Percentiles rank a stretch among this genome's conserved stretches.
Conservation (phyloP, 1,139 yeast species). For the Torulaspora globosa region DNA sequence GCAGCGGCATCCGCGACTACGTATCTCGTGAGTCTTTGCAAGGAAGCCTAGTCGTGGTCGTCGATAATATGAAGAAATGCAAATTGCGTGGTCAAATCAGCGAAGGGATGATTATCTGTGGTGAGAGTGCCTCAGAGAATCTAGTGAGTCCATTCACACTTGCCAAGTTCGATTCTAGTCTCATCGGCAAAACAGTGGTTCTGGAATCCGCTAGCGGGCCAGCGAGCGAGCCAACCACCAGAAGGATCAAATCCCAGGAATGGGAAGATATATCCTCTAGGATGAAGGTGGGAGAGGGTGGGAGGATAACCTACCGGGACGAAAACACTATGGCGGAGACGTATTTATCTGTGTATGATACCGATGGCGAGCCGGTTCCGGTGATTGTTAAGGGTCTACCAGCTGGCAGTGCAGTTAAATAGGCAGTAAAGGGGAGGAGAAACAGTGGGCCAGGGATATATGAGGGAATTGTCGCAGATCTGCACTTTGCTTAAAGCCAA, state of each 20-base stretch:
- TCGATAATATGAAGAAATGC: slow-evolving; percentile 26
- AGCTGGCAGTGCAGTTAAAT: slow-evolving; percentile 12
- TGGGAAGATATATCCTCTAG: slow-evolving; percentile 23
- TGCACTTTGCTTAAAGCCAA: slow-evolving; percentile 3
- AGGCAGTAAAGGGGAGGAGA: neutral
- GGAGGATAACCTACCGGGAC: slow-evolving; percentile 15
- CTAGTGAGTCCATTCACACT: slow-evolving; percentile 19
- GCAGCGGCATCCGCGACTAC: slow-evolving; percentile 22
- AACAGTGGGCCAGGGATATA: neutral
- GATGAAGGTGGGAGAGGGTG: slow-evolving; percentile 12
- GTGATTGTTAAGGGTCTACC: slow-evolving; percentile 15
- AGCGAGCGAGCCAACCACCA: slow-evolving; percentile 7
- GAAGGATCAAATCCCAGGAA: slow-evolving; percentile 20
- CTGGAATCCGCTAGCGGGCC: slow-evolving; percentile 8
- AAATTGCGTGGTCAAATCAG: slow-evolving; percentile 26
- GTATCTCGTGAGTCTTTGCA: slow-evolving; percentile 15
- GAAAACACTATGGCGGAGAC: slow-evolving; percentile 8
- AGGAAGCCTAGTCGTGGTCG: slow-evolving; percentile 20
- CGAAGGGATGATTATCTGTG: slow-evolving; percentile 28
- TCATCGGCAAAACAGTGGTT: slow-evolving; percentile 19
- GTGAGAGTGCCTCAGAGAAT: slow-evolving; percentile 12
- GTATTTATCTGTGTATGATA: slow-evolving; percentile 10
- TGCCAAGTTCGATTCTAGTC: neutral
- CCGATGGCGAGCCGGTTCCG: slow-evolving; percentile 8
- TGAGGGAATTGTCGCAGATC: neutral